A percentile compares a stretch with the other conserved stretches of the same genome.
Conservation (phyloP, 345 rosid genomes). For the Salix brachista region DNA sequence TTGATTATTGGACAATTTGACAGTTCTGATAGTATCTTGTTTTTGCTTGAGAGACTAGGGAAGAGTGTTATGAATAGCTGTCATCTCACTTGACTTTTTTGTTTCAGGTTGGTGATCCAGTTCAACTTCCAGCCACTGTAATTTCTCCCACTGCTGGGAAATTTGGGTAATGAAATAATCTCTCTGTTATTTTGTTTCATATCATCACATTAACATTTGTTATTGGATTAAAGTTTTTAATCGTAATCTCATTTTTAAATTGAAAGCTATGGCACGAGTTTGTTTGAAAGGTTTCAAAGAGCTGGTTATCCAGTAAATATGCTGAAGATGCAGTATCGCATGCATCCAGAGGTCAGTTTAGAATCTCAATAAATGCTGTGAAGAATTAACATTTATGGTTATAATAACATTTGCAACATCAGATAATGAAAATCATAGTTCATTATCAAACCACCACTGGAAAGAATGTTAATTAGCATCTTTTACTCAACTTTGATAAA, state of each 20-base stretch:
- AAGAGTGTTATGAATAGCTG: not conserved
- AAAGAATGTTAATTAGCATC: not conserved
- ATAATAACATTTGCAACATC: not conserved
- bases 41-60: not conserved
- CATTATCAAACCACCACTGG: not conserved
- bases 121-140: conserved; percentile 96
- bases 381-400: not conserved
- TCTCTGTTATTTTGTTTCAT: not conserved
- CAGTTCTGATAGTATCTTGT: not conserved
- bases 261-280: conserved; percentile 81
- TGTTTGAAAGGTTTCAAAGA: conserved; percentile 91
- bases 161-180: conserved; percentile 48
- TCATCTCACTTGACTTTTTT: conserved; percentile 3
- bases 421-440: not conserved
- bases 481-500: not conserved
- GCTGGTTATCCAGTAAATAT: conserved; percentile 94
- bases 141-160: conserved; percentile 75
- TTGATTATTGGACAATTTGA: not conserved
- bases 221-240: not conserved
- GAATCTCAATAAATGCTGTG: not conserved
- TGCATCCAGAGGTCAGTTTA: conserved; percentile 89
- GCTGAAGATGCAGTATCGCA: conserved; percentile 90
- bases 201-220: not conserved
- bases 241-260: not conserved
- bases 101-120: conserved; percentile 86